Base-by-base conservation (phyloP, 805 yeast species). In the Wickerhamiella vanderwaltii region DNA sequence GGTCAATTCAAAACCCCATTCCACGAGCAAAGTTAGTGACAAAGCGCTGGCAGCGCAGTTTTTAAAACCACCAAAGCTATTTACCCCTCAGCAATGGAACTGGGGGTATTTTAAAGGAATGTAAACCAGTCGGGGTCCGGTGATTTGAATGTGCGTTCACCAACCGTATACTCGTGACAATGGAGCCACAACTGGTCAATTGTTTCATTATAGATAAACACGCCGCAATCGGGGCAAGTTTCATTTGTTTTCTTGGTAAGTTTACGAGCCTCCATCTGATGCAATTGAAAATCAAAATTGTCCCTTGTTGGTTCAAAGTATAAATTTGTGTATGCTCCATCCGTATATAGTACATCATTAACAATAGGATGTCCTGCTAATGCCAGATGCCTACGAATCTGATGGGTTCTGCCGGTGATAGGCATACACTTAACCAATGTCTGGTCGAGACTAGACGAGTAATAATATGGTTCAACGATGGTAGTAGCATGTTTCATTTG, bases 381-480 rank as follows among this genome's bases (percentile, higher is more conserved):
- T 53, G 86, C 93, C 43, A 91, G 63, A 62, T 91, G 98, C 3
- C 88, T 93, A 48, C 98, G 65, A 39, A 88, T 86, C 55, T 88
- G 98, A 59, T 88, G 98, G 0, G 95, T 84, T 53, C 97, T 69
- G 0, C 98, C 98, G 0, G 97, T 86, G 11, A 71, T 57, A 1
- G 96, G 97, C 49, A 64, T 69, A 58, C 96, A 85, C 45, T 73
- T 65, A 3, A 91, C 93, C 16, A 86, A 66, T 36, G 64, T 38
- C 41, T 35, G 31, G 16, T 26, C 38, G 11, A 15, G 33, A 9
- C 17, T 31, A 18, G 23, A 9, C 25, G 43, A 29, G 13, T 39
- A 31, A 19, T 19, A 26, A 16, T 23, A 26, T 3, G 45, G 45
- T 33, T 30, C 29, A 7, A 50, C 43, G 3, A 9, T 7, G 1